Base-by-base conservation (phyloP, 2,329 filamentous ascomycete genomes). In the Rhinocladiella mackenziei region DNA sequence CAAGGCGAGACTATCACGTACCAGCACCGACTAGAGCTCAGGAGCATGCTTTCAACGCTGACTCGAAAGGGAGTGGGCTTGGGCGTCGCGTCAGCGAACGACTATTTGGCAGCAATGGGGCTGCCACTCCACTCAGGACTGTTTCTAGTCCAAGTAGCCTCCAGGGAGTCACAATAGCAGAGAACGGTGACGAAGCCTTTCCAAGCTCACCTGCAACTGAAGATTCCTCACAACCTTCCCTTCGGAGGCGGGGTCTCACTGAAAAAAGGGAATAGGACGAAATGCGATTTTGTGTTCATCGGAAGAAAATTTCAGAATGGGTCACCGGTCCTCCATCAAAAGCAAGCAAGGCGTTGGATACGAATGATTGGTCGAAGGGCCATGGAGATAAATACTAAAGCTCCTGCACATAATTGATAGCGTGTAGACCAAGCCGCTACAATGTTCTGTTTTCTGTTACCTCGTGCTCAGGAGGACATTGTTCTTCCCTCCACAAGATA, bases 1-100 rank as follows among this genome's bases (percentile, higher is more conserved):
- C 83, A 18, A 73, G 89, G 57, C 64, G 68, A 58, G 67, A 72
- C 59, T 72, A 72, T 65, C 65, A 68, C 61, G 40, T 50, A 7
- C 29, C 48, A 10, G 4, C 42, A 11, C 28, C 43, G 14, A 19
- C 40, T 11, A 34, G 28, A 31, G 26, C n/a, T n/a, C 32, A 48
- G 18, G 37, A 29, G 20, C 39, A 43, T 19, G 49, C 48, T 9
- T 56, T 56, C 42, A 53, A 55, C 29, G 26, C 49, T 7, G 56
- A 56, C 29, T 45, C 45, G 5, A 56, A 58, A 43, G 30, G 36
- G 25, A 26, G 23, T n/a, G 50, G 44, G 3, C 40, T 58, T 8
- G 43, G 45, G 20, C 46, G 56, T 28, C 30, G 51, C 15, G 50
- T 56, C 18, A 56, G 54, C 37, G 56, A 58, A 35, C 35, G 56